Conservation (phyloP, 495 filamentous ascomycete genomes). For the Aspergillus carlsbadensis region DNA sequence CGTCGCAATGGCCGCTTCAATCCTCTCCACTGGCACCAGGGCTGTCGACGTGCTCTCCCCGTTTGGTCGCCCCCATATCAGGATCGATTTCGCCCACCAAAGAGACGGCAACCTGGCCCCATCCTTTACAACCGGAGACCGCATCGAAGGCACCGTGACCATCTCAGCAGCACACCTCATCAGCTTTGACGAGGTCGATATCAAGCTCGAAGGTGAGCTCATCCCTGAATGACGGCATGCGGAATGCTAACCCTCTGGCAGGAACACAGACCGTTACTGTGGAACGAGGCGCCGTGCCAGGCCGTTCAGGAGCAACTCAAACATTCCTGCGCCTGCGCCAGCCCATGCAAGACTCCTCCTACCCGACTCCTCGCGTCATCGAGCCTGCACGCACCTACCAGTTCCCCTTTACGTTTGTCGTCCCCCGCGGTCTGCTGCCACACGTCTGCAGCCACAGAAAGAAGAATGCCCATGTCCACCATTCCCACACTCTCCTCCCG, state of each 20-base stretch:
- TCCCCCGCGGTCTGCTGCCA: slow-evolving; percentile 70
- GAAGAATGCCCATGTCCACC: slow-evolving; percentile 56
- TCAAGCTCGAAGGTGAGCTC: slow-evolving; percentile 70
- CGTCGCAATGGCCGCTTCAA: background rate
- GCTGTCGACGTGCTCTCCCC: slow-evolving; percentile 18
- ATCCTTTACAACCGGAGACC: slow-evolving; percentile 60
- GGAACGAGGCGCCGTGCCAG: slow-evolving; percentile 49
- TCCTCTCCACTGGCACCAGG: background rate
- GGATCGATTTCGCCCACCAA: slow-evolving; percentile 35
- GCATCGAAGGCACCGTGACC: slow-evolving; percentile 56
- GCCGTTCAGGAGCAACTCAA: slow-evolving; percentile 53
- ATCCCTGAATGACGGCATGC: slow-evolving; percentile 26
- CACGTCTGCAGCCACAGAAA: slow-evolving; percentile 60
- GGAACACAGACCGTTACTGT: slow-evolving; percentile 50
- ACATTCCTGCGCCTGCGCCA: slow-evolving; percentile 80
- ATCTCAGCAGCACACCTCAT: slow-evolving; percentile 64
- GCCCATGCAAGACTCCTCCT: slow-evolving; percentile 66
- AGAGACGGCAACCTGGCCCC: slow-evolving; percentile 34
- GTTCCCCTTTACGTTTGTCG: slow-evolving; percentile 85
- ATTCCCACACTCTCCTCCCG: slow-evolving; percentile 75
- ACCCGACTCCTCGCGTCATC: slow-evolving; percentile 68
- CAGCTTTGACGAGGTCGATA: slow-evolving; percentile 76
- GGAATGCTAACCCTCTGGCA: slow-evolving; percentile 28
- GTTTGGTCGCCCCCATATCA: slow-evolving; percentile 33
- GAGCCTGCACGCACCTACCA: slow-evolving; percentile 65